phyloP scores from a whole-genome alignment of 2,329 filamentous ascomycete species.

The Sporothrix variecibatus region DNA sequence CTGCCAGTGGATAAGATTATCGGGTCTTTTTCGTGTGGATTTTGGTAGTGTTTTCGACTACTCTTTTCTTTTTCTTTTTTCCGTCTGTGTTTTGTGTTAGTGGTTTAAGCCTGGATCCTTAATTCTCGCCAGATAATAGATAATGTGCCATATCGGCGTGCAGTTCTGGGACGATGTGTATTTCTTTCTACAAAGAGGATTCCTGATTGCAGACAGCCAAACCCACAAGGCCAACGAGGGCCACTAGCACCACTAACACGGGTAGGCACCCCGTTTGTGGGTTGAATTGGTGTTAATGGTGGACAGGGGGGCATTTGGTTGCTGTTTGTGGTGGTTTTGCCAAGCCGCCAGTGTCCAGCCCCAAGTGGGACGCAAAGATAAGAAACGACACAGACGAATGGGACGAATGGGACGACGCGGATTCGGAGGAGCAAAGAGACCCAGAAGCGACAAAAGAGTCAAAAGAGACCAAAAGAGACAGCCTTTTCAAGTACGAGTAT shows the following conservation, averaged over 20 bases:
- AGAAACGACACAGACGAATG: slow-evolving; percentile 25
- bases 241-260: slow-evolving; percentile 16
- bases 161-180: slow-evolving; percentile 22
- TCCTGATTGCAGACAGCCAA: slow-evolving; percentile 15
- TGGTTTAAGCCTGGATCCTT: neutral
- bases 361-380: slow-evolving; percentile 31
- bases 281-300: neutral
- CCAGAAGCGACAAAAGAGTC: neutral
- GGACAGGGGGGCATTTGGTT: neutral
- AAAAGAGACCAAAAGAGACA: neutral
- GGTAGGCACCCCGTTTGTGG: neutral
- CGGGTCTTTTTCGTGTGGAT: neutral
- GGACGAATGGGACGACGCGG: slow-evolving; percentile 25
- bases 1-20: slow-evolving; percentile 3
- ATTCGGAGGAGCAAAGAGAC: neutral
- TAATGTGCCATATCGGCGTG: slow-evolving; percentile 7
- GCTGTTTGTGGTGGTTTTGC: slow-evolving; percentile 20
- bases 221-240: slow-evolving; percentile 2
- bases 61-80: neutral
- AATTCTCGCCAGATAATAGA: slow-evolving; percentile 17
- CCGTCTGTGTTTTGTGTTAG: neutral
- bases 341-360: slow-evolving; percentile 29
- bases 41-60: neutral
- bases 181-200: slow-evolving; percentile 24
- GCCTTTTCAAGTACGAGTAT: neutral